Evolutionary conservation across 768 basidiomycete species (phyloP), one percentile per base, ranked within the genome.

Genomic region (Lactifluus subvellereus): DNA sequence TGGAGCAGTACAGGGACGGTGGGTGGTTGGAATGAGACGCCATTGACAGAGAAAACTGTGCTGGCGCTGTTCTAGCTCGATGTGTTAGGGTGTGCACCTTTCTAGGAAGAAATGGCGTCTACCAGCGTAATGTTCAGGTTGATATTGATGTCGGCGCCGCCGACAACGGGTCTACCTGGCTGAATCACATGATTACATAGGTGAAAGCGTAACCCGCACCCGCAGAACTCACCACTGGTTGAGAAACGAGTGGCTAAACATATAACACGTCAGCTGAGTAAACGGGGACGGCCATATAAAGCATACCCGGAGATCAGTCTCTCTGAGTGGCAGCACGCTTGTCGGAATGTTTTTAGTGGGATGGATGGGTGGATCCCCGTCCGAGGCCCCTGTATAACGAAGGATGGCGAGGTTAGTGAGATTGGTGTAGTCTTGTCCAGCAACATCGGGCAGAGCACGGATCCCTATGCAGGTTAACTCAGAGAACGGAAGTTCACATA

Each of bases 331-430:
- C 8, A 22, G 42, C 4, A 14, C 9, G 10, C 54, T 60, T 22
- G 0, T 2, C 16, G 57, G 51, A 14, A 18, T 22, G 49, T 38
- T 56, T 16, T 9, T 13, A 3, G 33, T 54, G 27, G 69, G 69
- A 33, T 69, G 47, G 11, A 10, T 1, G 1, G 40, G 6, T 40
- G 54, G 33, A 2, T 66, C 7, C 2, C 0, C 0, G 2, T 6
- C 13, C 3, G 2, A 2, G 5, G 69, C 68, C 0, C 55, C 61
- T 4, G 0, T 0, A 40, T 69, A 69, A 42, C 42, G 69, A 48
- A 69, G 63, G 38, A 69, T 55, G 4, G 69, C 69, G 11, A 49
- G 51, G 33, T 69, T 70, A 7, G 42, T 53, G 40, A 45, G 11
- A 52, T 10, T 16, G 4, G 14, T 22, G 49, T 68, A 37, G 55